These are phyloP conservation scores for Neofusicoccum sp. DNA, from an alignment of 2,329 filamentous ascomycete species.

Conservation along the genomic window DNA sequence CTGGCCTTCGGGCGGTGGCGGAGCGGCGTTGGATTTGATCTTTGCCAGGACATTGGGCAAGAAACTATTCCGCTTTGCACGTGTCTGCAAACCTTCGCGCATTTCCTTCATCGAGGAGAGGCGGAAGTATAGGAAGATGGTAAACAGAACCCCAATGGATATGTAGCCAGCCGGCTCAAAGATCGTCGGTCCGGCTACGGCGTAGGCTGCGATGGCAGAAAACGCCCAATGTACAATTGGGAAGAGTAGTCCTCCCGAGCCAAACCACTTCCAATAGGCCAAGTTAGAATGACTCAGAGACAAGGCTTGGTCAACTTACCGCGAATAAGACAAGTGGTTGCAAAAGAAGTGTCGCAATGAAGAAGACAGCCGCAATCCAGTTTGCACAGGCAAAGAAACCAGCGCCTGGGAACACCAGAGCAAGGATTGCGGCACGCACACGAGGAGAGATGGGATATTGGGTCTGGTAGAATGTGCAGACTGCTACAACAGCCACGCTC, in stretches of 20 bases:
- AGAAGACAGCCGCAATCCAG: constrained; percentile 19
- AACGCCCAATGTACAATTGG: constrained; percentile 23
- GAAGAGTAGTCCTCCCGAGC: constrained; percentile 25
- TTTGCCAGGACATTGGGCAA: constrained; percentile 21
- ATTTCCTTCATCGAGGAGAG: not conserved
- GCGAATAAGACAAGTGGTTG: constrained; percentile 25
- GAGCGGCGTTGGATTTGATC: constrained; percentile 8
- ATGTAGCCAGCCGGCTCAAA: constrained; percentile 18
- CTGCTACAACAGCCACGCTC: not conserved
- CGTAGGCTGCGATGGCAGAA: constrained; percentile 10
- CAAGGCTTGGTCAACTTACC: not conserved
- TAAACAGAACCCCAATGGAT: not conserved
- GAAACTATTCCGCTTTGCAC: constrained; percentile 22
- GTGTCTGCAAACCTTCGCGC: not conserved
- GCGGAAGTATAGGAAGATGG: not conserved
- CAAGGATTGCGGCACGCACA: constrained; percentile 22
- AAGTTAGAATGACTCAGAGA: too few relatives aligned
- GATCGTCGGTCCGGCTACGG: constrained; percentile 22
- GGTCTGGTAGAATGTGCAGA: not conserved
- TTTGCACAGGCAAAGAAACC: constrained; percentile 25
- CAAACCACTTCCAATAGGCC: constrained; percentile 23
- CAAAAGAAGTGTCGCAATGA: constrained; percentile 23
- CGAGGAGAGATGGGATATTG: not conserved
- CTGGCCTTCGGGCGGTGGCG: constrained; percentile 17
- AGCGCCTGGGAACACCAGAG: constrained; percentile 26